A percentile compares a stretch with the other conserved stretches of the same genome.
These are phyloP conservation scores for Yarrowia sp. DNA, from an alignment of 805 yeast genomes.

Conservation along the genomic window DNA sequence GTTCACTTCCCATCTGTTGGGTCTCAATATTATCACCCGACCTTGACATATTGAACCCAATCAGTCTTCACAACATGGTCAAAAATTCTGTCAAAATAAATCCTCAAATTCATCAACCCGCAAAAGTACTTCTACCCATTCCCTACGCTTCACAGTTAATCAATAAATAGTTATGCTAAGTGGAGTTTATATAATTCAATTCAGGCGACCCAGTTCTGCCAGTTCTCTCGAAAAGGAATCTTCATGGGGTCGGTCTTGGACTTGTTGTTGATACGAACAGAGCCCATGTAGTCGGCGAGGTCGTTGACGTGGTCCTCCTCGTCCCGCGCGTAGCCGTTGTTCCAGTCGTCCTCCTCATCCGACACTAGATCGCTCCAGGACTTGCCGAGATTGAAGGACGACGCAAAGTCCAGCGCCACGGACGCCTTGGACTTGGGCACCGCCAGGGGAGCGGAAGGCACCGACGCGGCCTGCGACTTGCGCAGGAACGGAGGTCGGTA, in stretches of 20 bases:
- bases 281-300: slow-evolving; percentile 36
- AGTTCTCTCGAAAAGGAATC: slow-evolving; percentile 32
- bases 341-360: slow-evolving; percentile 46
- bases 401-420: slow-evolving; percentile 41
- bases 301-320: slow-evolving; percentile 31
- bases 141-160: not conserved
- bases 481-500: slow-evolving; percentile 35
- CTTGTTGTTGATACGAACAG: slow-evolving; percentile 15
- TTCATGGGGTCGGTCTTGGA: slow-evolving; percentile 33
- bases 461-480: slow-evolving; percentile 29
- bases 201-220: slow-evolving; percentile 38
- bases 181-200: slow-evolving; percentile 23
- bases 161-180: slow-evolving; percentile 38
- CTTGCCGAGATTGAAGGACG: slow-evolving; percentile 46
- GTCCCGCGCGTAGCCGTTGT: slow-evolving; percentile 37
- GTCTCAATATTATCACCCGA: too few species aligned
- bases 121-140: too few species aligned
- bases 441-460: slow-evolving; percentile 24
- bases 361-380: slow-evolving; percentile 47
- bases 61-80: too few species aligned
- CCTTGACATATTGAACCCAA: too few species aligned
- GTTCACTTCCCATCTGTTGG: too few species aligned
- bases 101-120: too few species aligned
- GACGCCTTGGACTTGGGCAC: slow-evolving; percentile 40
- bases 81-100: too few species aligned